Evolutionary conservation across 1,284 basidiomycete species (phyloP).

Genomic region (Veloboletus limbatus): DNA sequence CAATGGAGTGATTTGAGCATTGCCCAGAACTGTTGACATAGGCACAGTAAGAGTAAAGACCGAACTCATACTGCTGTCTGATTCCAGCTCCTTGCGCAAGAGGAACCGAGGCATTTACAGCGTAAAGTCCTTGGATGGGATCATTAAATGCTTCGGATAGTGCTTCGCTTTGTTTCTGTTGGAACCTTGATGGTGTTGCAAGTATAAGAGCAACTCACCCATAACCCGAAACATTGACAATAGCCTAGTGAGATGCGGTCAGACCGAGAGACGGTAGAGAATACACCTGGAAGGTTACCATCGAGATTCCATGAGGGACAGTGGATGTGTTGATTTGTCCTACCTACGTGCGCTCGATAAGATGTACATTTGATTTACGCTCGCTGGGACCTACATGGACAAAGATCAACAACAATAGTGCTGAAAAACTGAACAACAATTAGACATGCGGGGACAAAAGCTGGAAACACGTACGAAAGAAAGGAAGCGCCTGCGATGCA

Average conservation of each 20-base stretch:
- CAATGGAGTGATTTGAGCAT: conserved; percentile 62
- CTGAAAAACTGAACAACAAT: conserved; percentile 49
- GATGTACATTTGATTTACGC: conserved; percentile 25
- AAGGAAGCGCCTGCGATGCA: conserved; percentile 67
- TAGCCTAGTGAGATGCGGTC: conserved; percentile 47
- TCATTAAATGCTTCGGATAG: conserved; percentile 52
- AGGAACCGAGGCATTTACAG: conserved; percentile 61
- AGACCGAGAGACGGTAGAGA: conserved; percentile 6
- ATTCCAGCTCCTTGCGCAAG: conserved; percentile 56
- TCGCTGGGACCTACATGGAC: conserved; percentile 56
- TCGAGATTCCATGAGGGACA: conserved; percentile 66
- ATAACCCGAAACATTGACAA: conserved; percentile 66
- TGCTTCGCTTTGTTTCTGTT: conserved; percentile 41
- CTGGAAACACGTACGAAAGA: conserved; percentile 53
- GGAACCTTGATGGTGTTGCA: conserved; percentile 10
- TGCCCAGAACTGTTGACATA: conserved; percentile 61
- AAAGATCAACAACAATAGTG: conserved; percentile 73
- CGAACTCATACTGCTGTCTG: conserved; percentile 70
- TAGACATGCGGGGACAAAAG: conserved; percentile 14
- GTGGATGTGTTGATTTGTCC: conserved; percentile 76
- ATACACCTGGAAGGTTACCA: conserved; percentile 46
- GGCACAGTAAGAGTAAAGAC: conserved; percentile 74
- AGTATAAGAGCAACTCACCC: conserved; percentile 44
- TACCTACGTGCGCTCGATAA: conserved; percentile 49
- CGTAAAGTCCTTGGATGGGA: conserved; percentile 63